Percentiles rank a stretch among this genome's conserved stretches.
Conservation (phyloP, 148 eudicot species). For the Rhododendron ferrugineum region DNA sequence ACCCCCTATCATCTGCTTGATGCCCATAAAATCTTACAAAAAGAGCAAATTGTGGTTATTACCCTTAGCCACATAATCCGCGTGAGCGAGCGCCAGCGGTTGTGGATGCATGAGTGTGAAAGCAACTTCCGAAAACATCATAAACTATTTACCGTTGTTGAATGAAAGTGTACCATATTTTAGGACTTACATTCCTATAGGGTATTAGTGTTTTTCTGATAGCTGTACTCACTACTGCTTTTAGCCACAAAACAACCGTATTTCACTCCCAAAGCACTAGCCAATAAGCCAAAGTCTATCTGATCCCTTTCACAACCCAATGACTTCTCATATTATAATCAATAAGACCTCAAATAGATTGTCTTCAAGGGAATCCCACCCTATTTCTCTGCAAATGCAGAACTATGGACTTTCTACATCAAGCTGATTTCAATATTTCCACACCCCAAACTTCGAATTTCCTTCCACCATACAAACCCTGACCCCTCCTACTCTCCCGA, state of each 20-base stretch:
- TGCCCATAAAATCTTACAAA: neutral
- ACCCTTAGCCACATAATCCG: neutral
- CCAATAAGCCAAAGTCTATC: neutral
- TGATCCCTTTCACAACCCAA: neutral
- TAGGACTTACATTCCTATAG: neutral
- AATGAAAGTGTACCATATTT: neutral
- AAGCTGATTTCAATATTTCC: neutral
- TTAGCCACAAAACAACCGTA: neutral
- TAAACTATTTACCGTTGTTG: neutral
- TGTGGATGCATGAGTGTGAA: neutral
- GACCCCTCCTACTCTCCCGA: neutral
- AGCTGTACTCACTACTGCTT: neutral
- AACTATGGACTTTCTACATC: constrained; percentile 4
- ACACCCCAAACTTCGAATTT: neutral
- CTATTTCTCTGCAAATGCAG: neutral
- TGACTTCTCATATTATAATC: neutral
- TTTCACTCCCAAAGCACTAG: constrained; percentile 1
- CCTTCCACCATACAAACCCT: neutral
- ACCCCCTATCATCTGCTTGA: neutral
- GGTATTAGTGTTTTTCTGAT: neutral
- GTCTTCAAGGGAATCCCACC: neutral
- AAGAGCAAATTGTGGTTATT: neutral
- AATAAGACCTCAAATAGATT: neutral
- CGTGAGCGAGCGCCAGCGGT: neutral
- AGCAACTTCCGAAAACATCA: neutral